A percentile compares a stretch with the other conserved stretches of the same genome.
Conservation (phyloP, 2,329 filamentous ascomycete species). For the Stemphylium vesicarium region DNA sequence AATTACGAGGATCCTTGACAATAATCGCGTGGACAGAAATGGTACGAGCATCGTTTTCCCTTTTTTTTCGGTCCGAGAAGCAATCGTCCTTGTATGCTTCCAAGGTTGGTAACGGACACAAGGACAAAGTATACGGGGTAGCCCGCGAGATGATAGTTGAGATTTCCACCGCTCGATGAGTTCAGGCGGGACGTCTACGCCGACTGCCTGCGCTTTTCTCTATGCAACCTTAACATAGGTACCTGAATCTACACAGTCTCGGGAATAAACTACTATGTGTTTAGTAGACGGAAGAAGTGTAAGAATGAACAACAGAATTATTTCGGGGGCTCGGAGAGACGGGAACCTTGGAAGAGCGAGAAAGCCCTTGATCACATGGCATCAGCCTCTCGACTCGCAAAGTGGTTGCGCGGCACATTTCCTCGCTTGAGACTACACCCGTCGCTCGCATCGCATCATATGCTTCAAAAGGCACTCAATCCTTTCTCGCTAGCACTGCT, state of each 20-base stretch:
- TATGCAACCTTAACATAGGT: too few species aligned
- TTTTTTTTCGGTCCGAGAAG: too few species aligned
- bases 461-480: background rate
- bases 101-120: too few species aligned
- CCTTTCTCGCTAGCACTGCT: background rate
- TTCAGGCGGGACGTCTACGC: background rate
- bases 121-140: background rate
- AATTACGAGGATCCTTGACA: background rate
- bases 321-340: background rate
- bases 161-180: background rate
- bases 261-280: background rate
- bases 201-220: too few species aligned
- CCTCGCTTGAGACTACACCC: background rate
- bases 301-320: background rate
- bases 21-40: background rate
- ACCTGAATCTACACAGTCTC: background rate
- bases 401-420: background rate
- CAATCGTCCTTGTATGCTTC: too few species aligned
- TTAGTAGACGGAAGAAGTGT: background rate
- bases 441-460: background rate
- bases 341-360: background rate
- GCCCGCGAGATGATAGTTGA: background rate
- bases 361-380: background rate
- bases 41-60: background rate
- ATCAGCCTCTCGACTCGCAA: background rate